These are phyloP conservation scores for Russula abietina DNA, from an alignment of 768 basidiomycete species.

Conservation along the genomic window DNA sequence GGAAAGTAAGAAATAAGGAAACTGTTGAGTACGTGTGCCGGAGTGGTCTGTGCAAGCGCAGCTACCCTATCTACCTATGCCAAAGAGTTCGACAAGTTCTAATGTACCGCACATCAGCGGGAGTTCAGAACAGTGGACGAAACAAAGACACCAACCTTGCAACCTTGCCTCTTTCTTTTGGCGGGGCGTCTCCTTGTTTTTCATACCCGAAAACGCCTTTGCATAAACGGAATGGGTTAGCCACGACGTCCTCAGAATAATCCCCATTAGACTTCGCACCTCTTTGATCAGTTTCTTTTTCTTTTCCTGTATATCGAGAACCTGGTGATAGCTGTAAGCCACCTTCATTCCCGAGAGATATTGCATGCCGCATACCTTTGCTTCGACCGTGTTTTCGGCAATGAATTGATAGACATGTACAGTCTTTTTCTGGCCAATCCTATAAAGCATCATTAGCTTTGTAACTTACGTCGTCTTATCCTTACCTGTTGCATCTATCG, in stretches of 20 bases:
- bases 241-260: not conserved
- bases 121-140: not conserved
- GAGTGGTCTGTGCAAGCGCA: too few species aligned
- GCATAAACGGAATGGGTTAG: not conserved
- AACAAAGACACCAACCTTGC: slow-evolving; percentile 47
- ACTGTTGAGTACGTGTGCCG: too few species aligned
- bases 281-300: slow-evolving; percentile 77
- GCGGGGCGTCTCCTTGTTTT: slow-evolving; percentile 64
- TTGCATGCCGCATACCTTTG: slow-evolving; percentile 47
- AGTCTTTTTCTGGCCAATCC: slow-evolving; percentile 75
- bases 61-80: slow-evolving; percentile 15
- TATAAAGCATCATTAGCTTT: slow-evolving; percentile 17
- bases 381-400: slow-evolving; percentile 83
- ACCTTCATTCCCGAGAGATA: not conserved
- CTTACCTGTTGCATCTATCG: slow-evolving; percentile 66
- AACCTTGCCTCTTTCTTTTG: slow-evolving; percentile 76
- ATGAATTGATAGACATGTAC: slow-evolving; percentile 89
- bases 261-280: slow-evolving; percentile 28
- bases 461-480: not conserved
- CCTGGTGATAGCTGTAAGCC: slow-evolving; percentile 32
- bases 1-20: too few species aligned
- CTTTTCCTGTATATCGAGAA: slow-evolving; percentile 79
- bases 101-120: not conserved
- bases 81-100: slow-evolving; percentile 25
- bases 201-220: slow-evolving; percentile 83